Percentiles rank a stretch among this genome's conserved stretches.
phyloP scores from a whole-genome alignment of 331 rosid genomes.

The Malus hybrid region DNA sequence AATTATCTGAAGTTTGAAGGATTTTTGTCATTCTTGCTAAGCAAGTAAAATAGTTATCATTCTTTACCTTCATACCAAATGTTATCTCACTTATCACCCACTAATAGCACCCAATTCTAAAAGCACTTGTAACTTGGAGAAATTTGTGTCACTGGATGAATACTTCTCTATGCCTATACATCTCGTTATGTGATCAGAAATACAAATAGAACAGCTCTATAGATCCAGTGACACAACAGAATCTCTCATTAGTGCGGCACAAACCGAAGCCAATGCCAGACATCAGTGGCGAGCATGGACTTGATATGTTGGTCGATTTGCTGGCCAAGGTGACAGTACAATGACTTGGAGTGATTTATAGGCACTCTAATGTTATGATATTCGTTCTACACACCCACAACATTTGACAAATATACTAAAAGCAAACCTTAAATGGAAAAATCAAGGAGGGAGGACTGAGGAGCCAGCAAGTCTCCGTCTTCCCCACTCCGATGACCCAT shows the following conservation, averaged over 20 bases:
- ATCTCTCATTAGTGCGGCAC: neutral
- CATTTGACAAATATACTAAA: neutral
- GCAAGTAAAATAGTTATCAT: neutral
- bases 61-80: neutral
- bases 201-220: too few species aligned
- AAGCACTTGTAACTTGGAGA: neutral
- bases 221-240: neutral
- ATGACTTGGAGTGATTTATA: too few species aligned
- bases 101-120: neutral
- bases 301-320: neutral
- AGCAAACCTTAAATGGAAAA: neutral
- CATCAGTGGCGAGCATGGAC: neutral
- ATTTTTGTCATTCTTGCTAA: neutral
- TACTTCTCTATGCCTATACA: neutral
- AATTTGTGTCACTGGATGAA: neutral
- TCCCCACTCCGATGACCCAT: neutral
- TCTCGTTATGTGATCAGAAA: neutral
- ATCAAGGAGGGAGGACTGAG: neutral
- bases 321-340: neutral
- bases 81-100: too few species aligned
- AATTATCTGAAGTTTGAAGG: neutral
- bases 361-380: neutral
- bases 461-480: neutral
- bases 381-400: neutral
- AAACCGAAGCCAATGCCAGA: neutral